Evolutionary conservation across 331 rosid species (phyloP), one percentile per base, ranked within the genome.

Genomic region (Cydonia oblonga): DNA sequence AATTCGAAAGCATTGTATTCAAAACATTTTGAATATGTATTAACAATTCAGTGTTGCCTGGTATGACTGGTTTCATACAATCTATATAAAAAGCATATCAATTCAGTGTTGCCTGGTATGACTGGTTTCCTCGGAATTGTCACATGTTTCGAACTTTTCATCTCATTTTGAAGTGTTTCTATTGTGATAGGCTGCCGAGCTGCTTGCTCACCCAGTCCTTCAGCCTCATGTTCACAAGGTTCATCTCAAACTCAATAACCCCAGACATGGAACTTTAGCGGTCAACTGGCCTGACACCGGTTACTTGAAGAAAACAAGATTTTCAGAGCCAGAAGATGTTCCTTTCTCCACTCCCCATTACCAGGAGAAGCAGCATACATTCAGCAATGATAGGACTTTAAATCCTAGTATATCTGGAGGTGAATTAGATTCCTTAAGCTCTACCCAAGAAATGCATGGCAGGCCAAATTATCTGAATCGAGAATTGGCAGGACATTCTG

Each of bases 361-460:
- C 73, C 80, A 81, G 82, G 78, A 85, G 59, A 93, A 75, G 83
- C 76, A 82, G 56, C 81, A 77, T 82, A 88, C 96, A 24, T 84
- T 84, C 58, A 80, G 81, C 84, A 87, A 91, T 71, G 92, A 91
- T 19, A 82, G 97, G 82, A 83, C 88, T 56, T 79, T 85, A 76
- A 95, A 95, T 80, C 99, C 97, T 19, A 88, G 89, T 32, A 68
- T 90, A 62, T 95, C 93, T 70, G 96, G 91, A 79, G 87, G 84
- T 49, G 93, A 91, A 61, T 88, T 79, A 74, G 97, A 87, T 81
- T 90, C 88, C 61, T 51, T 79, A 57, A 83, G 96, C 79, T 95
- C 92, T 70, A 80, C 92, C 24, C 88, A 78, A 66, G 97, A 87
- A 79, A 88, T 84, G 77, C 87, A 87, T 73, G 86, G 85, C 70